phyloP scores from a whole-genome alignment of 495 filamentous ascomycete species.

The Hypoxylon fragiforme region DNA sequence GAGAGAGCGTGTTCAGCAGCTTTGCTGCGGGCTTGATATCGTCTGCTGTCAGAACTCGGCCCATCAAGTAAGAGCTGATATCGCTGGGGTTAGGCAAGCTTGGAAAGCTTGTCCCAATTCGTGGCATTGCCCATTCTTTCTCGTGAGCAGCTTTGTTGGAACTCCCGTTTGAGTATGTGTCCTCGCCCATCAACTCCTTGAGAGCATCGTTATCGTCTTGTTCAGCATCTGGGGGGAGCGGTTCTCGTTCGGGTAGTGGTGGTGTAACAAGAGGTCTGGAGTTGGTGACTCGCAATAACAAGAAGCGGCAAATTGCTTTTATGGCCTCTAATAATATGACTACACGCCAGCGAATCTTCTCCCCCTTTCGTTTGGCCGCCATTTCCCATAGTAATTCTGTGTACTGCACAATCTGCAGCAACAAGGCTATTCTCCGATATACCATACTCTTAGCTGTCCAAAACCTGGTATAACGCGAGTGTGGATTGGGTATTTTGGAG shows the following conservation, averaged over 20 bases:
- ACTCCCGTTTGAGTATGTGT: conserved; percentile 12
- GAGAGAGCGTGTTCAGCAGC: conserved; percentile 76
- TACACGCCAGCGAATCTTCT: conserved; percentile 84
- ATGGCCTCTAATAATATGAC: conserved; percentile 83
- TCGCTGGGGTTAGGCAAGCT: conserved; percentile 76
- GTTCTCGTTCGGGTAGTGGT: conserved; percentile 82
- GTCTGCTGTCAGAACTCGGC: conserved; percentile 91
- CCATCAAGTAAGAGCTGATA: conserved; percentile 81
- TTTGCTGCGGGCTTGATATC: conserved; percentile 89
- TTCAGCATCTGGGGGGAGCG: conserved; percentile 57
- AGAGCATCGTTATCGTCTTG: conserved; percentile 48
- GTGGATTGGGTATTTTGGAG: conserved; percentile 63
- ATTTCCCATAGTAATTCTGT: conserved; percentile 84
- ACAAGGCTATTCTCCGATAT: conserved; percentile 75
- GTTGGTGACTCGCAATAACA: conserved; percentile 82
- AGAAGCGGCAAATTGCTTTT: conserved; percentile 83
- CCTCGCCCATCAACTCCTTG: conserved; percentile 39
- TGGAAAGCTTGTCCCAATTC: conserved; percentile 83
- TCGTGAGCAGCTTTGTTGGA: conserved; percentile 38
- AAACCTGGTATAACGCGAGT: conserved; percentile 87
- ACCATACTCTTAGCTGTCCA: conserved; percentile 75
- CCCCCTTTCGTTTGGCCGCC: conserved; percentile 80
- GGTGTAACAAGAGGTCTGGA: conserved; percentile 83
- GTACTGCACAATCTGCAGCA: conserved; percentile 88
- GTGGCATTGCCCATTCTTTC: conserved; percentile 88